phyloP scores from a whole-genome alignment of 1,284 basidiomycete species.

The Neonothopanus nambi region DNA sequence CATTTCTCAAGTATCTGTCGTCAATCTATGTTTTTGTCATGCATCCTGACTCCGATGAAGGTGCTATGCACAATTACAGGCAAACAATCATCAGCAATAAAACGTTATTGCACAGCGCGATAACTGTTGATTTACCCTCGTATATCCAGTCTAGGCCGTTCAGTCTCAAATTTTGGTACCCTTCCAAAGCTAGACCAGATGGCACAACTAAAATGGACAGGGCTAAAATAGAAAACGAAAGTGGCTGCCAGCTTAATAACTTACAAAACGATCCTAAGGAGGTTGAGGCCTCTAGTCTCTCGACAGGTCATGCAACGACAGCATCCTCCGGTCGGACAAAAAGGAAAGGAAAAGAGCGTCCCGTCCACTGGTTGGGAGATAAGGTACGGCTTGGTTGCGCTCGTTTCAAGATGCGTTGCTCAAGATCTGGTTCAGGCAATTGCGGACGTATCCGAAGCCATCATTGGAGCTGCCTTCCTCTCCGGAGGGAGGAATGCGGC shows the following conservation, averaged over 20 bases:
- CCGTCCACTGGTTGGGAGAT: slow-evolving; percentile 67
- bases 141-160: slow-evolving; percentile 77
- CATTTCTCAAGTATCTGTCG: slow-evolving; percentile 76
- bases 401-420: background rate
- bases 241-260: background rate
- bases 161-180: slow-evolving; percentile 62
- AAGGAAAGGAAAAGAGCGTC: slow-evolving; percentile 44
- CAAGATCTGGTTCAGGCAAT: slow-evolving; percentile 51
- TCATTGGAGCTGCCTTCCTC: slow-evolving; percentile 78
- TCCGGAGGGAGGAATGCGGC: slow-evolving; percentile 66
- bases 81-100: slow-evolving; percentile 75
- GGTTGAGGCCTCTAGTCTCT: background rate
- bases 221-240: background rate
- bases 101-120: slow-evolving; percentile 57
- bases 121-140: slow-evolving; percentile 56
- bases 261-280: background rate
- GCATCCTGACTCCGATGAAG: slow-evolving; percentile 61
- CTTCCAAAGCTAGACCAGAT: slow-evolving; percentile 38
- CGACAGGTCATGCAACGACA: background rate
- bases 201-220: background rate
- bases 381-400: slow-evolving; percentile 51
- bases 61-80: slow-evolving; percentile 61
- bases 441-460: slow-evolving; percentile 80
- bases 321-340: slow-evolving; percentile 35
- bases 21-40: slow-evolving; percentile 74